Evolutionary conservation across 495 filamentous ascomycete genomes (phyloP).

Genomic region (Penicillium malachiteum): DNA sequence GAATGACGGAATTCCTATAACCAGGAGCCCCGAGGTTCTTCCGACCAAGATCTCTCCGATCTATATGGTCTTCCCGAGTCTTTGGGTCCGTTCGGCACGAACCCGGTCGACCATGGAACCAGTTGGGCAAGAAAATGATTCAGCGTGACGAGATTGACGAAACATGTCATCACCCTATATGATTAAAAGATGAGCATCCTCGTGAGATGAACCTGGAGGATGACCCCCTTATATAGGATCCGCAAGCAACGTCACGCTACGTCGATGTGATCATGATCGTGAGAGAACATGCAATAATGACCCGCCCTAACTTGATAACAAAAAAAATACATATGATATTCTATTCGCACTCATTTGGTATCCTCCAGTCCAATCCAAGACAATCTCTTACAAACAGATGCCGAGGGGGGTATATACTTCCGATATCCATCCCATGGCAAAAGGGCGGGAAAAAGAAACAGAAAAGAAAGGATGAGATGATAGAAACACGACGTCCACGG

Average conservation of each 20-base stretch:
- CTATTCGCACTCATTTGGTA: constrained; percentile 14
- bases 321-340: constrained; percentile 13
- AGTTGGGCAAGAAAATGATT: constrained; percentile 23
- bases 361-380: constrained; percentile 7
- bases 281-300: constrained; percentile 33
- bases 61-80: constrained; percentile 13
- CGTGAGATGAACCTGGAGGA: constrained; percentile 9
- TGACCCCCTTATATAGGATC: constrained; percentile 21
- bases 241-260: constrained; percentile 25
- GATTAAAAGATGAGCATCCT: constrained; percentile 21
- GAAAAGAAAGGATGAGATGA: not conserved
- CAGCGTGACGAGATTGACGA: constrained; percentile 39
- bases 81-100: constrained; percentile 21
- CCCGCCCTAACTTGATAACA: constrained; percentile 7
- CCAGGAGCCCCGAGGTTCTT: not conserved
- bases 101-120: constrained; percentile 28
- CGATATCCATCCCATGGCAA: constrained; percentile 16
- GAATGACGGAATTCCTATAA: too few relatives aligned
- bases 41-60: not conserved
- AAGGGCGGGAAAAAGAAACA: constrained; percentile 5
- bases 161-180: constrained; percentile 34
- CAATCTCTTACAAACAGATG: constrained; percentile 13
- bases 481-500: not conserved
- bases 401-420: constrained; percentile 23
- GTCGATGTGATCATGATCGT: constrained; percentile 34